Evolutionary conservation across 2,329 filamentous ascomycete species (phyloP).

Genomic region (Penicillium decumbens): DNA sequence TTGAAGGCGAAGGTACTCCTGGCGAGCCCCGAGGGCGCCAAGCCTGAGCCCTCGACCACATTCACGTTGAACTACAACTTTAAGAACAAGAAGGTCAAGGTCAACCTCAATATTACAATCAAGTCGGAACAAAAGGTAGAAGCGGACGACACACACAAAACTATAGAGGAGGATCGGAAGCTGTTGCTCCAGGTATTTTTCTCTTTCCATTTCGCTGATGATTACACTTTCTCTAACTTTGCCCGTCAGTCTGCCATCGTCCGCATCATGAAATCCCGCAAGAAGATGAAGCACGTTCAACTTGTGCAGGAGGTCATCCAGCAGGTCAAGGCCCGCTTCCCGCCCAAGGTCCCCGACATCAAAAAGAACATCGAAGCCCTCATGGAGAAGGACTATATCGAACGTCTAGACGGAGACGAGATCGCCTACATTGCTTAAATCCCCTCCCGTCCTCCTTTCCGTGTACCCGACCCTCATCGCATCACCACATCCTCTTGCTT

Average conservation of each 20-base stretch:
- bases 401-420: slow-evolving; percentile 90
- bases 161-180: slow-evolving; percentile 96
- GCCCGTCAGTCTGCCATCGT: slow-evolving; percentile 81
- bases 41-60: slow-evolving; percentile 70
- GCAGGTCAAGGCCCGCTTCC: slow-evolving; percentile 89
- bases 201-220: neutral
- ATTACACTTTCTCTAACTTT: slow-evolving; percentile 2
- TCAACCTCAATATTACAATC: slow-evolving; percentile 92
- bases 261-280: slow-evolving; percentile 98
- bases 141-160: slow-evolving; percentile 96
- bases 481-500: slow-evolving; percentile 7
- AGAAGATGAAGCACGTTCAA: slow-evolving; percentile 96
- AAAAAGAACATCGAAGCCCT: slow-evolving; percentile 99
- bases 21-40: slow-evolving; percentile 65
- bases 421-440: slow-evolving; percentile 84
- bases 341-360: slow-evolving; percentile 89
- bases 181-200: slow-evolving; percentile 84
- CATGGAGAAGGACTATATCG: slow-evolving; percentile 97
- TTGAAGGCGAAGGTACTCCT: slow-evolving; percentile 88
- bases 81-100: slow-evolving; percentile 96
- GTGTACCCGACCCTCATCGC: slow-evolving; percentile 6
- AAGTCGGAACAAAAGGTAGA: slow-evolving; percentile 96
- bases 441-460: neutral
- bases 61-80: slow-evolving; percentile 90
- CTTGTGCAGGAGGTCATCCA: slow-evolving; percentile 93